Evolutionary conservation across 805 yeast genomes (phyloP), one percentile per base, ranked within the genome.

Genomic region (Babjeviella inositovora): DNA sequence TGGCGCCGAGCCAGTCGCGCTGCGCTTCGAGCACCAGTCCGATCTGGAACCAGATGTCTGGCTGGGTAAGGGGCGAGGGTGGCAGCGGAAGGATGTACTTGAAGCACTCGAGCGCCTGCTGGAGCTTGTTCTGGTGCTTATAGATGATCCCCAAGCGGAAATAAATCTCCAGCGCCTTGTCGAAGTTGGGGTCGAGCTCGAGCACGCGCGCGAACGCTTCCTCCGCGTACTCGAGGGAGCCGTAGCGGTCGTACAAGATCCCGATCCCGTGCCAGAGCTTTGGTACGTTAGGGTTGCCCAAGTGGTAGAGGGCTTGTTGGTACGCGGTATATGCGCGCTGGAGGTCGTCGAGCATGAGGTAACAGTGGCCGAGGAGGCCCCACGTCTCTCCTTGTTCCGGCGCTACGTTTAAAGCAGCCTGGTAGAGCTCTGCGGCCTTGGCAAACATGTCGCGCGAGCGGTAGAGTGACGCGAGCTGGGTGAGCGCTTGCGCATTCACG

Each of bases 191-290:
- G 49, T 90, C 97, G 59, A 90, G 68, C 45, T 85, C 95, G 45
- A 90, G 57, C 8, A 90, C 98, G 37, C 93, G 71, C 19, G 92
- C 92, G 53, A 90, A 87, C 4, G 98, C 97, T 49, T 90, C 98
- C 47, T 90, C 98, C 4, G 98, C 98, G 40, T 87, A 90, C 51
- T 87, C 97, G 32, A 87, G 54, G 5, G 93, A 79, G 14, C 97
- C 98, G 46, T 90, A 90, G 25, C 98, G 62, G 48, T 90, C 98
- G 47, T 90, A 90, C 30, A 90, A 60, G 28, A 90, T 90, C 17
- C 98, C 98, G 33, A 90, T 87, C 0, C 98, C 98, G 49, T 90
- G 96, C 98, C 98, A 90, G 35, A 90, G 64, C 44, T 84, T 84
- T 27, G 97, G 97, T 25, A 85, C 96, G 35, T 82, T 81, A 22